These are phyloP conservation scores for Helianthus annuus DNA, from an alignment of 129 eudicot species.

Conservation along the genomic window DNA sequence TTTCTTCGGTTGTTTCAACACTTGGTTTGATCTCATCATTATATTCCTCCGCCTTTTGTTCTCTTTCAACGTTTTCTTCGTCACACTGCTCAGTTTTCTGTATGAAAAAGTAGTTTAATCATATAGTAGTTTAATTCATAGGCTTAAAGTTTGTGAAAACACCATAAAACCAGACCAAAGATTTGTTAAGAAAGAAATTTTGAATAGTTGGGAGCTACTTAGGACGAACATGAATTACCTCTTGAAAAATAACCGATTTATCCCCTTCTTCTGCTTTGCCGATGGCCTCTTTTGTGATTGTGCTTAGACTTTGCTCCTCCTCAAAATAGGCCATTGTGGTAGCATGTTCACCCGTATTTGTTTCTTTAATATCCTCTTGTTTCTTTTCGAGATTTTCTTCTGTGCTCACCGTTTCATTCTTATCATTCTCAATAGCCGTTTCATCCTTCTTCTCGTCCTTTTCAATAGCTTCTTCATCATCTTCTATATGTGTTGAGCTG, in stretches of 20 bases:
- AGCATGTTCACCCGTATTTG: not conserved
- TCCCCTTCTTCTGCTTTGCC: conserved; percentile 2
- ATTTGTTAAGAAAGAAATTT: not conserved
- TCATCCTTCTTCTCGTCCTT: conserved; percentile 10
- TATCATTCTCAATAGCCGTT: conserved; percentile 12
- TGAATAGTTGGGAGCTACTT: not conserved
- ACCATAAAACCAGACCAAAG: not conserved
- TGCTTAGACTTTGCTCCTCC: conserved; percentile 10
- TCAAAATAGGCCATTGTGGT: conserved; percentile 14
- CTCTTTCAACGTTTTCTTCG: conserved; percentile 11
- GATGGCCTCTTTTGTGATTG: conserved; percentile 4
- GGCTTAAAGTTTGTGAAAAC: conserved; percentile 4
- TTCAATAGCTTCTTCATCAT: not conserved
- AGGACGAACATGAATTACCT: conserved; percentile 25
- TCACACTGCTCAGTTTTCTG: conserved; percentile 27
- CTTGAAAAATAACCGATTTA: conserved; percentile 12
- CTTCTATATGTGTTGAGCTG: conserved; percentile 11
- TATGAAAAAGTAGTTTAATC: not conserved
- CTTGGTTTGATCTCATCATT: conserved; percentile 25
- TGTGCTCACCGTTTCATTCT: conserved; percentile 12
- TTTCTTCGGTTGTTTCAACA: conserved; percentile 16
- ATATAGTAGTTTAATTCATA: not conserved
- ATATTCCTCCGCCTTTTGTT: conserved; percentile 25
- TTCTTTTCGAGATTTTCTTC: conserved; percentile 17
- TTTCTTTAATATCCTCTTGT: conserved; percentile 22